Evolutionary conservation across 208 protist genomes (phyloP), one percentile per base, ranked within the genome.

Genomic region (Acanthamoeba lenticulata): DNA sequence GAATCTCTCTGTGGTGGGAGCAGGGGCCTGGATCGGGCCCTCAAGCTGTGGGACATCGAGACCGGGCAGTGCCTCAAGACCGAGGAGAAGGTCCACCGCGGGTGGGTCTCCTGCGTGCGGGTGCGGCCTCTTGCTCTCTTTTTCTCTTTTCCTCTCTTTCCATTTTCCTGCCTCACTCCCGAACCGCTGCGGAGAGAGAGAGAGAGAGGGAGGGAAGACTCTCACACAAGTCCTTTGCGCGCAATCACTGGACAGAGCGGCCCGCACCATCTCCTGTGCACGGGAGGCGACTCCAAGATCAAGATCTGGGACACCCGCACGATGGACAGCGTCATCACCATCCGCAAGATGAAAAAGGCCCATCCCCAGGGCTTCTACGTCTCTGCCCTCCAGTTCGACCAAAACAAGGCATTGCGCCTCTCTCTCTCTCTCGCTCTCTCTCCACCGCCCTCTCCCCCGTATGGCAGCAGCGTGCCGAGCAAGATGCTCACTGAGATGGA

Each of bases 351-450:
- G 38, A 91, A 91, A 38, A 69, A 69, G 27, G 85, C 85, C 4
- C 85, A 91, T 34, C 6, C 36, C n/a, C 65, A 42, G 24, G 85
- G 85, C 15, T 15, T 69, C 34, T 69, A 74, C 36, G 60, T 91
- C 1, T 32, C 55, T 24, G 32, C 38, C 32, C 49, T 91, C 24
- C 85, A 91, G 29, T 91, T 62, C 24, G 85, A 91, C 40, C 85
- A 91, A 44, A 91, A 91, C 36, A 91, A 91, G 85, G 85, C 67
- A 40, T n/a, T n/a, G n/a, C n/a, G n/a, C n/a, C n/a, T n/a, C n/a
- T n/a, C n/a, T n/a, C 32, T 38, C 69, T n/a, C n/a, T n/a, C n/a
- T n/a, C n/a, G 24, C 0, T 0, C 32, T 24, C 32, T 6, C 36
- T 42, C 3, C 29, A 11, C 3, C 2, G 0, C 36, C 2, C n/a